Conservation (phyloP, 2,329 filamentous ascomycete genomes). For the Penicillium sp. region DNA sequence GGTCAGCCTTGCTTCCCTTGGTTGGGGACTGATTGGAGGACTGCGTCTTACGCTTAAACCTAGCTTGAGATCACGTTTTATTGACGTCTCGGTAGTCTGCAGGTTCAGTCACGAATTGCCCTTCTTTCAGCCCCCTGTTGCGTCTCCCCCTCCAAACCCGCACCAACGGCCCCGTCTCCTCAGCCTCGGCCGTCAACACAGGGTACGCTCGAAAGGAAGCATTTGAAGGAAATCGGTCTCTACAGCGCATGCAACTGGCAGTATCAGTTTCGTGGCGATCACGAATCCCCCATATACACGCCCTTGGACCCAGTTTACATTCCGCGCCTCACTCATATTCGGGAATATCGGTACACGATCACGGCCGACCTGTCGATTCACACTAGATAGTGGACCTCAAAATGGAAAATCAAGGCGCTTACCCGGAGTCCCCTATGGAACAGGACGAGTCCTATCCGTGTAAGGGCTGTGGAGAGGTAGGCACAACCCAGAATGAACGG, state of each 20-base stretch:
- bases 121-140: slow-evolving; percentile 24
- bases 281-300: not conserved
- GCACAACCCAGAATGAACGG: slow-evolving; percentile 8
- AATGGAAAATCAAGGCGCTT: slow-evolving; percentile 57
- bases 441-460: slow-evolving; percentile 80
- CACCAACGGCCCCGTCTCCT: slow-evolving; percentile 8
- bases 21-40: slow-evolving; percentile 1
- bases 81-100: slow-evolving; percentile 19
- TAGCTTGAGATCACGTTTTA: slow-evolving; percentile 9
- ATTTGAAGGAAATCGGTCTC: not conserved
- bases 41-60: slow-evolving; percentile 20
- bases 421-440: slow-evolving; percentile 65
- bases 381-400: not conserved
- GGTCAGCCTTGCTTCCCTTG: slow-evolving; percentile 6
- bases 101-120: slow-evolving; percentile 19
- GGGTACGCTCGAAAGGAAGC: not conserved
- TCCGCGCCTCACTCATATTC: not conserved
- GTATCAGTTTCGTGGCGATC: not conserved
- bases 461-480: slow-evolving; percentile 89
- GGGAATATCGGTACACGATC: not conserved
- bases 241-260: not conserved
- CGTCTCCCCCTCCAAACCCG: slow-evolving; percentile 20
- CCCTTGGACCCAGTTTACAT: slow-evolving; percentile 1
- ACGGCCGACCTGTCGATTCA: not conserved
- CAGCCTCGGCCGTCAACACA: not conserved